Evolutionary conservation across 495 filamentous ascomycete species (phyloP).

Genomic region (Glonium stellatum): DNA sequence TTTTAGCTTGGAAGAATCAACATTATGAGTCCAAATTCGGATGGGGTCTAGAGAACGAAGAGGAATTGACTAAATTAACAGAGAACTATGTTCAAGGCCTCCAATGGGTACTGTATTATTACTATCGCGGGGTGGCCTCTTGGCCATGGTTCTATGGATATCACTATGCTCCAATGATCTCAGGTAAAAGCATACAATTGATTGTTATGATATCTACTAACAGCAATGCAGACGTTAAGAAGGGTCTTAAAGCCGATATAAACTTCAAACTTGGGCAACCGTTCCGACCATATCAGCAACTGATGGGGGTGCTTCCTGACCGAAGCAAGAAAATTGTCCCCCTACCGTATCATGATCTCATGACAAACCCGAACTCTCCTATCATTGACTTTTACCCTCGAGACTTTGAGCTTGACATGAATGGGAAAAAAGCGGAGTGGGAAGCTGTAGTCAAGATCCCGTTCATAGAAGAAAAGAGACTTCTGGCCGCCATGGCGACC

Average conservation of each 20-base stretch:
- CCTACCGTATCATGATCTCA: conserved; percentile 75
- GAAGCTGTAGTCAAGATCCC: conserved; percentile 98
- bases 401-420: conserved; percentile 98
- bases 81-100: conserved; percentile 97
- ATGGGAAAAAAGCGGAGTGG: conserved; percentile 99
- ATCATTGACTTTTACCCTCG: conserved; percentile 98
- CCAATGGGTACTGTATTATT: conserved; percentile 98
- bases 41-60: conserved; percentile 78
- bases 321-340: conserved; percentile 96
- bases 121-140: conserved; percentile 91
- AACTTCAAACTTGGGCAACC: conserved; percentile 90
- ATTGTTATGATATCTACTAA: conserved; percentile 27
- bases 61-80: conserved; percentile 72
- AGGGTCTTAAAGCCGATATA: conserved; percentile 78
- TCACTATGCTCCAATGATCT: conserved; percentile 97
- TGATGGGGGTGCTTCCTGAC: conserved; percentile 97
- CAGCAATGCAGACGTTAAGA: conserved; percentile 61
- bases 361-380: conserved; percentile 85
- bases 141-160: conserved; percentile 99
- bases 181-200: conserved; percentile 38
- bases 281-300: conserved; percentile 88
- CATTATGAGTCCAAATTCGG: conserved; percentile 88
- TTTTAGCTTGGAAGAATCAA: conserved; percentile 83
- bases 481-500: conserved; percentile 77
- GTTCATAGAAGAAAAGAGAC: conserved; percentile 86